phyloP scores from a whole-genome alignment of 306 rosid species.

The Corylus avellana region DNA sequence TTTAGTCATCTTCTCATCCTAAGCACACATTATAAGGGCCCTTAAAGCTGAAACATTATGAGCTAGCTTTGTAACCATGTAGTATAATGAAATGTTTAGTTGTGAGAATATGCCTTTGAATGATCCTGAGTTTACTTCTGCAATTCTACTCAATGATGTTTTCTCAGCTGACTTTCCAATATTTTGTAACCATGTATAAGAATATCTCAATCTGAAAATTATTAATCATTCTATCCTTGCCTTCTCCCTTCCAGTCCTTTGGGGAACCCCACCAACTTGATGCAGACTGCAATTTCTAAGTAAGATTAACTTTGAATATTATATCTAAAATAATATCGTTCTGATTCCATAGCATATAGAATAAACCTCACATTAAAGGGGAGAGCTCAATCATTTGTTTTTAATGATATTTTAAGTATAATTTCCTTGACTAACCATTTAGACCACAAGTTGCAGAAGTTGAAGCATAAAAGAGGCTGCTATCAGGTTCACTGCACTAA shows the following conservation, averaged over 20 bases:
- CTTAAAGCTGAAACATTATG: conserved; percentile 34
- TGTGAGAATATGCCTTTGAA: conserved; percentile 26
- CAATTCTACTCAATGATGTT: neutral
- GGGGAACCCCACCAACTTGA: neutral
- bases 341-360: no score
- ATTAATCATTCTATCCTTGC: neutral
- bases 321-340: neutral
- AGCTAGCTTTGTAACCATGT: neutral
- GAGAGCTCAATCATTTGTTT: no score
- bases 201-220: neutral
- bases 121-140: conserved; percentile 20
- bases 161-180: conserved; percentile 14
- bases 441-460: neutral
- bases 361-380: no score
- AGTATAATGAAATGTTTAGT: conserved; percentile 14
- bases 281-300: neutral
- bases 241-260: neutral
- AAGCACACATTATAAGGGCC: conserved; percentile 11
- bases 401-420: neutral
- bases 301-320: neutral
- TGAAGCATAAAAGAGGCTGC: neutral
- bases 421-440: neutral
- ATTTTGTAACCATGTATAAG: neutral
- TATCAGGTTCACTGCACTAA: neutral
- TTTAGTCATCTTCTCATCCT: conserved; percentile 11